These are phyloP conservation scores for Mycosphaerella arachidis DNA, from an alignment of 2,329 filamentous ascomycete genomes.

Conservation along the genomic window DNA sequence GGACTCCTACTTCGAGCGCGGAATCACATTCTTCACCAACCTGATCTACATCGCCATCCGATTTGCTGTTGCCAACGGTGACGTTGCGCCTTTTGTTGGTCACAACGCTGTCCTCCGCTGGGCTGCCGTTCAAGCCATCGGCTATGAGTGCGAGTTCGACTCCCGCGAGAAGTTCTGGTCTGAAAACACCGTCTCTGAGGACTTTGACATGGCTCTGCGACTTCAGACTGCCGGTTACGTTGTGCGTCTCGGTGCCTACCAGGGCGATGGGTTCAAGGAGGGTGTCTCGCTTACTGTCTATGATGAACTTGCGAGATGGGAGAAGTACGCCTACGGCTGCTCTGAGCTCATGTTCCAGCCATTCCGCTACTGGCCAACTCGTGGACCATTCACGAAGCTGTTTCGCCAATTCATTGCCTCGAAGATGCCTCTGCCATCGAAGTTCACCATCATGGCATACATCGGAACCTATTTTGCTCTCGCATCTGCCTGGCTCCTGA, in stretches of 20 bases:
- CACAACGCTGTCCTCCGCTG: conserved; percentile 74
- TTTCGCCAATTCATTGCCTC: conserved; percentile 71
- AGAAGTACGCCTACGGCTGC: conserved; percentile 82
- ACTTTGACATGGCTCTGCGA: conserved; percentile 77
- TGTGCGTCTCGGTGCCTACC: conserved; percentile 68
- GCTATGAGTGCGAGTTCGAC: conserved; percentile 64
- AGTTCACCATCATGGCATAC: conserved; percentile 71
- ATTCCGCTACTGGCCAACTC: conserved; percentile 65
- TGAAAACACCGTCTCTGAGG: conserved; percentile 73
- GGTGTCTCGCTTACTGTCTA: conserved; percentile 81
- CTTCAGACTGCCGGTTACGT: conserved; percentile 69
- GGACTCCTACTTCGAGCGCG: conserved; percentile 56
- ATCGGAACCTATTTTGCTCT: conserved; percentile 79
- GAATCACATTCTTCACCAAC: conserved; percentile 49
- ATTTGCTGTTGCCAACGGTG: conserved; percentile 71
- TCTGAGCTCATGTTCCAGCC: conserved; percentile 79
- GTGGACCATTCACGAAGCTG: conserved; percentile 72
- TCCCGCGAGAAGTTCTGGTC: conserved; percentile 75
- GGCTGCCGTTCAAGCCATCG: conserved; percentile 69
- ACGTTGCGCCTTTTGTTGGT: conserved; percentile 75
- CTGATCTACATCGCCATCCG: conserved; percentile 72
- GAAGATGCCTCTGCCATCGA: conserved; percentile 69
- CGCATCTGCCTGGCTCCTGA: conserved; percentile 70
- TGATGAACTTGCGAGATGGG: conserved; percentile 78
- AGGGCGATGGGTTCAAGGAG: conserved; percentile 73